A percentile compares a stretch with the other conserved stretches of the same genome.
Evolutionary conservation across 2,329 filamentous ascomycete species (phyloP).

Genomic region (Trichoderma sp.): DNA sequence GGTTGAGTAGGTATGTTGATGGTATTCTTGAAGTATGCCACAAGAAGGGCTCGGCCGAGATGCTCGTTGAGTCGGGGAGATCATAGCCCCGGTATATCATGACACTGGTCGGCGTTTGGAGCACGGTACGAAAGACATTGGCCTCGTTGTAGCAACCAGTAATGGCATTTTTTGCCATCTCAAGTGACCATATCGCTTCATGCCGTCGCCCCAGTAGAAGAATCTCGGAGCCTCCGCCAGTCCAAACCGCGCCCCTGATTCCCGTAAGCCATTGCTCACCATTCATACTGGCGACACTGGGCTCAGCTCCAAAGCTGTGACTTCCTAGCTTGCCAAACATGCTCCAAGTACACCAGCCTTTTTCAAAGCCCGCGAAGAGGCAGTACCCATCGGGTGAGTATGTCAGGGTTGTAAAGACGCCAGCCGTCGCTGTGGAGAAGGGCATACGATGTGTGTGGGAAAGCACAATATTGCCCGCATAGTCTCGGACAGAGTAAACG

Average conservation of each 20-base stretch:
- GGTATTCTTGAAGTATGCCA: conserved; percentile 94
- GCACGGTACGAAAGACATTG: conserved; percentile 83
- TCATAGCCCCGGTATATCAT: conserved; percentile 95
- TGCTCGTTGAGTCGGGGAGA: conserved; percentile 82
- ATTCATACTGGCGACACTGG: conserved; percentile 63
- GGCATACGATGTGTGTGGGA: conserved; percentile 77
- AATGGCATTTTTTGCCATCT: conserved; percentile 92
- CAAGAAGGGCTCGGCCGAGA: conserved; percentile 88
- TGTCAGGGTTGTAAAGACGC: conserved; percentile 69
- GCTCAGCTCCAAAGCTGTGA: conserved; percentile 76
- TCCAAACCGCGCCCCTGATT: conserved; percentile 77
- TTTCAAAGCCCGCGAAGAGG: conserved; percentile 88
- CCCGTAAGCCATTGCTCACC: conserved; percentile 84
- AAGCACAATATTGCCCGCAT: conserved; percentile 84
- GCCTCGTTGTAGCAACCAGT: conserved; percentile 89
- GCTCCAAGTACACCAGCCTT: conserved; percentile 95
- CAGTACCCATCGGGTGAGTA: conserved; percentile 98
- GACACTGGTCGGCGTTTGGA: conserved; percentile 84
- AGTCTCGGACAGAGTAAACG: conserved; percentile 93
- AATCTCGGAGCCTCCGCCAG: conserved; percentile 84
- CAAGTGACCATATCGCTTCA: conserved; percentile 80
- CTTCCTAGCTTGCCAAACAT: conserved; percentile 91
- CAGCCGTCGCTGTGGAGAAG: conserved; percentile 67
- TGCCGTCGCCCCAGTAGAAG: conserved; percentile 71
- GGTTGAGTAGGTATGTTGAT: conserved; percentile 78